Conservation (phyloP, 305 asterid genomes). For the Stenogyne calaminthoides region DNA sequence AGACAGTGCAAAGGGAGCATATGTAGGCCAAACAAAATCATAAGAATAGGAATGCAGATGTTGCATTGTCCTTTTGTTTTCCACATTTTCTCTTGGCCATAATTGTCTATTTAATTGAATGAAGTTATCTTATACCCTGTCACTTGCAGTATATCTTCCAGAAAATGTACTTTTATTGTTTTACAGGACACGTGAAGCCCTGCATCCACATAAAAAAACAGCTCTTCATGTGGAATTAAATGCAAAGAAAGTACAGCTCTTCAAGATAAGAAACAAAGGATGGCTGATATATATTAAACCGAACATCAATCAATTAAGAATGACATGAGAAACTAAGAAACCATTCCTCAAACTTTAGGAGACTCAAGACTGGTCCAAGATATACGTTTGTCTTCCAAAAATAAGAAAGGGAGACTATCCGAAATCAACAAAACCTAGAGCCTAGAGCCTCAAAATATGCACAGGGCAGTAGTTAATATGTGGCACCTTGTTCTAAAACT, state of each 20-base stretch:
- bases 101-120: too few species aligned
- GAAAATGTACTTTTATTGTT: too few species aligned
- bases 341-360: neutral
- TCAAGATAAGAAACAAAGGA: slow-evolving; percentile 4
- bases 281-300: neutral
- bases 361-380: neutral
- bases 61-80: slow-evolving; percentile 92
- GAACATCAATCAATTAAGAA: slow-evolving; percentile 16
- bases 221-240: slow-evolving; percentile 25
- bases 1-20: too few species aligned
- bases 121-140: too few species aligned
- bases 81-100: slow-evolving; percentile 99
- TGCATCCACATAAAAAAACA: slow-evolving; percentile 40
- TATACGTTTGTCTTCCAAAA: slow-evolving; percentile 8
- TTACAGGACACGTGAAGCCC: slow-evolving; percentile 98
- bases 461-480: too few species aligned
- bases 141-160: too few species aligned
- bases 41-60: too few species aligned
- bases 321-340: slow-evolving; percentile 21
- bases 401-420: slow-evolving; percentile 1
- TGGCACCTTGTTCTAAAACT: too few species aligned
- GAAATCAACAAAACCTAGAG: neutral
- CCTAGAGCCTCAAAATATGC: too few species aligned
- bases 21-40: too few species aligned
- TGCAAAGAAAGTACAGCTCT: slow-evolving; percentile 20